Evolutionary conservation across 805 yeast genomes (phyloP).

Genomic region (Metschnikowia baotianmanensis): DNA sequence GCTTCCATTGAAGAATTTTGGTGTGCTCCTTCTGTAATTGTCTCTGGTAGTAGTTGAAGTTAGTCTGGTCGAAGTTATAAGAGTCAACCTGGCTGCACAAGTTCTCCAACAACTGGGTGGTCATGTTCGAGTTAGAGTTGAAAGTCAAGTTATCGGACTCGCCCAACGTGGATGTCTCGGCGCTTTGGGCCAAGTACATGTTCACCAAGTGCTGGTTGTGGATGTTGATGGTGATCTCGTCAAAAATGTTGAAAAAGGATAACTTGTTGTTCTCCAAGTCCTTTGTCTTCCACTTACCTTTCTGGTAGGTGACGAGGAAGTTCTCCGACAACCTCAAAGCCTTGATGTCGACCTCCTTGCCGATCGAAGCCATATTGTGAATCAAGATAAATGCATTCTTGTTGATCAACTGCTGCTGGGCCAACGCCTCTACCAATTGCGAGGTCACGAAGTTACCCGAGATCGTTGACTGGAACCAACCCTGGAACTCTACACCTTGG

Average conservation of each 20-base stretch:
- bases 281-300: conserved; percentile 64
- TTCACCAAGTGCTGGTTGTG: conserved; percentile 68
- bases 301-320: conserved; percentile 55
- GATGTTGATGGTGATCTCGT: conserved; percentile 65
- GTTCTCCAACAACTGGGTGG: conserved; percentile 54
- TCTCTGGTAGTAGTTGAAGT: conserved; percentile 80
- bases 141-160: conserved; percentile 41
- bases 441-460: conserved; percentile 69
- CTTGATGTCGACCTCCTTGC: conserved; percentile 62
- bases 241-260: conserved; percentile 63
- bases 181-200: conserved; percentile 43
- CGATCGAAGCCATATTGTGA: conserved; percentile 68
- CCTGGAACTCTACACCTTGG: conserved; percentile 67
- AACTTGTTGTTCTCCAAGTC: conserved; percentile 58
- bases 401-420: conserved; percentile 56
- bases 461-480: conserved; percentile 75
- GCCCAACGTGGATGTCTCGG: conserved; percentile 16
- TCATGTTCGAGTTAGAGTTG: conserved; percentile 42
- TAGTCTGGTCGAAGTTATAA: conserved; percentile 73
- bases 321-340: conserved; percentile 66
- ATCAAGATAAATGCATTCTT: conserved; percentile 57
- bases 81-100: conserved; percentile 70
- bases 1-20: conserved; percentile 74
- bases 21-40: conserved; percentile 65
- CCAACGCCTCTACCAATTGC: conserved; percentile 66